Conservation (phyloP, 2,329 filamentous ascomycete species). For the Aspergillus chevalieri region DNA sequence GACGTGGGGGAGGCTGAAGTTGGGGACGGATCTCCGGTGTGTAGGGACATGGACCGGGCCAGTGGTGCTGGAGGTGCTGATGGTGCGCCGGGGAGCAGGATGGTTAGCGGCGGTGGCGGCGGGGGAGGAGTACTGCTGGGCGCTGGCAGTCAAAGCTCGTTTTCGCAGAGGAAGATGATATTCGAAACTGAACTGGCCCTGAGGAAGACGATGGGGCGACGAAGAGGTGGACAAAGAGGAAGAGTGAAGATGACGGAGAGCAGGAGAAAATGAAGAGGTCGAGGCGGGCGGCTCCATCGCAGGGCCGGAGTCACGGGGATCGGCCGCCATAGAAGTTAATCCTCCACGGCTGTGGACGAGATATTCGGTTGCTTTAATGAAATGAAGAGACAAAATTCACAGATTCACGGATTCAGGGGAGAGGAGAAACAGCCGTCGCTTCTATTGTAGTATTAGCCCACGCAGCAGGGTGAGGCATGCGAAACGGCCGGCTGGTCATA, state of each 20-base stretch:
- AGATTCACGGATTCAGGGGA: no score
- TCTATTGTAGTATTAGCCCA: no score
- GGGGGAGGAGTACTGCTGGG: conserved; percentile 13
- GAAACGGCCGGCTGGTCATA: no score
- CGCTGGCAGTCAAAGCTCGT: conserved; percentile 13
- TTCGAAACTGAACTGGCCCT: conserved; percentile 20
- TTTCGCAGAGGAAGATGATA: conserved; percentile 16
- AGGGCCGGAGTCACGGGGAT: conserved; percentile 24
- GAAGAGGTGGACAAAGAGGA: conserved; percentile 3
- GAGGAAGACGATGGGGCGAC: conserved; percentile 13
- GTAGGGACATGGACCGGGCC: conserved; percentile 4
- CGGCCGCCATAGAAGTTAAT: conserved; percentile 8
- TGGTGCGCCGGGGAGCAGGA: conserved; percentile 45
- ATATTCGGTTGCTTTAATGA: no score
- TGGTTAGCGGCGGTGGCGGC: conserved; percentile 46
- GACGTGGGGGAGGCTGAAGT: conserved; percentile 15
- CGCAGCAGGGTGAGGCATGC: no score
- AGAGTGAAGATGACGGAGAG: conserved; percentile 1
- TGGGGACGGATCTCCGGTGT: conserved; percentile 23
- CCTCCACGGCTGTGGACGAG: no score
- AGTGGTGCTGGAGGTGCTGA: conserved; percentile 31
- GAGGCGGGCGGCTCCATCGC: conserved; percentile 14
- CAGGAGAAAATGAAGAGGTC: not conserved
- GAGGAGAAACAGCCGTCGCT: no score
- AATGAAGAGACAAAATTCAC: no score